Base-by-base conservation (phyloP, 768 basidiomycete species). In the Obba rivulosa region DNA sequence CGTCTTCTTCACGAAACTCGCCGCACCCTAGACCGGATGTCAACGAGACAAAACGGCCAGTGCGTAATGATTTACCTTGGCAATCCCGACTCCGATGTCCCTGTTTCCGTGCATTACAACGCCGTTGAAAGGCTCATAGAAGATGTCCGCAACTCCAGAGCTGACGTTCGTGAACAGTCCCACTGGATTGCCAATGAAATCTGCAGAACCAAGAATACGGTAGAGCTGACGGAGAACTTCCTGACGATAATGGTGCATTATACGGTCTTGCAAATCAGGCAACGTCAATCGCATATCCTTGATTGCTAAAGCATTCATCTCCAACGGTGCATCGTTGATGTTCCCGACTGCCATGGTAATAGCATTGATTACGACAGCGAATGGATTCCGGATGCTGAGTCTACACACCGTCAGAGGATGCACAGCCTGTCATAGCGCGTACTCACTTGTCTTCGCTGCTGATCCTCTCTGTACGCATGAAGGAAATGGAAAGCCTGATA, bases 81-180 rank as follows among this genome's bases (percentile, higher is more conserved):
- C 94, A 49, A 97, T 90, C 18, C 94, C 92, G 50, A 92, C 84
- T 3, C 94, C 96, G 22, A 98, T 68, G 49, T 97, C 95, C 60
- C 83, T 86, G 66, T 94, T 95, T 2, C 95, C 95, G 59, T 92
- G 92, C 80, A 95, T 88, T 48, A 99, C 87, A 24, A 94, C 88
- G 28, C 94, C 94, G 49, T 93, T 86, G 74, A 94, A 96, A 2
- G 96, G 96, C 65, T 97, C 95, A 56, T 98, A 96, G 74, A 99
- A 98, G 56, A 98, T 94, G 65, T 99, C 96, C 45, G 89, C 89
- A 4, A 98, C 90, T 10, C 96, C 96, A 23, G 93, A 96, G 61
- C 92, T 95, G 61, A 99, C 93, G 61, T 98, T 98, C 43, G 88
- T 95, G 75, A 99, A 98, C 38, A 99, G 76, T 9, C 96, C 96